These are phyloP conservation scores for Angomonas deanei DNA, from an alignment of 208 protist genomes.

Conservation along the genomic window DNA sequence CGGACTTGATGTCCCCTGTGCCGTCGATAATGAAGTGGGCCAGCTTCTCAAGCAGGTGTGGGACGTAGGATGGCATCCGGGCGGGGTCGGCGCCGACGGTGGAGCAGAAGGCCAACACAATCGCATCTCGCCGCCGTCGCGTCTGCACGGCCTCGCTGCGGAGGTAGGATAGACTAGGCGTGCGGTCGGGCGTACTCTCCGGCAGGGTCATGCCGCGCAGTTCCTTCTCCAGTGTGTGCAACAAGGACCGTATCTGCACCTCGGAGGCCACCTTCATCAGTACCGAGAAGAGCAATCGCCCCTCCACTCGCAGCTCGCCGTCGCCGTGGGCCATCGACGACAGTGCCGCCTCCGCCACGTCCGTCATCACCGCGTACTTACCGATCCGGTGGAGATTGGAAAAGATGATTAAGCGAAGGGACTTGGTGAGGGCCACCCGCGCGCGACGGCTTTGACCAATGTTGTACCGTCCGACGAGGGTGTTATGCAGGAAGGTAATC, in stretches of 20 bases:
- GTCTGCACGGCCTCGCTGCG: background rate
- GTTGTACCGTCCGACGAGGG: slow-evolving; percentile 15
- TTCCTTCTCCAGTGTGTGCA: slow-evolving; percentile 30
- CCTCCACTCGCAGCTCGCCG: slow-evolving; percentile 34
- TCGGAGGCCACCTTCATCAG: slow-evolving; percentile 65
- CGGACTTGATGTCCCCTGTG: slow-evolving; percentile 36
- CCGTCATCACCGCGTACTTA: slow-evolving; percentile 54
- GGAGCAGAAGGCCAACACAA: slow-evolving; percentile 66
- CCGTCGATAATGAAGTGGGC: slow-evolving; percentile 23
- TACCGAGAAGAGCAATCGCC: slow-evolving; percentile 43
- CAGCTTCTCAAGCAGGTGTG: slow-evolving; percentile 49
- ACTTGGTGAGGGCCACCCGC: slow-evolving; percentile 29
- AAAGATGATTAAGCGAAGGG: slow-evolving; percentile 44
- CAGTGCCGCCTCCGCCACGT: slow-evolving; percentile 38
- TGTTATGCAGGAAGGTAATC: slow-evolving; percentile 42
- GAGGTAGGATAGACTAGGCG: background rate
- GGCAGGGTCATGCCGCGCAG: slow-evolving; percentile 16
- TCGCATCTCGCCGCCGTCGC: slow-evolving; percentile 25
- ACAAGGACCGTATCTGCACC: slow-evolving; percentile 45
- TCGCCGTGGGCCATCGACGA: slow-evolving; percentile 45
- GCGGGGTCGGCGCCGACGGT: slow-evolving; percentile 44
- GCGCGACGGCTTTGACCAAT: slow-evolving; percentile 28
- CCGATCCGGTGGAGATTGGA: slow-evolving; percentile 78
- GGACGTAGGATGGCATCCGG: slow-evolving; percentile 43
- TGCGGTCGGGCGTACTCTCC: background rate